Evolutionary conservation across 2,329 filamentous ascomycete species (phyloP), one percentile per base, ranked within the genome.

Genomic region (Thielaviopsis cerberus): DNA sequence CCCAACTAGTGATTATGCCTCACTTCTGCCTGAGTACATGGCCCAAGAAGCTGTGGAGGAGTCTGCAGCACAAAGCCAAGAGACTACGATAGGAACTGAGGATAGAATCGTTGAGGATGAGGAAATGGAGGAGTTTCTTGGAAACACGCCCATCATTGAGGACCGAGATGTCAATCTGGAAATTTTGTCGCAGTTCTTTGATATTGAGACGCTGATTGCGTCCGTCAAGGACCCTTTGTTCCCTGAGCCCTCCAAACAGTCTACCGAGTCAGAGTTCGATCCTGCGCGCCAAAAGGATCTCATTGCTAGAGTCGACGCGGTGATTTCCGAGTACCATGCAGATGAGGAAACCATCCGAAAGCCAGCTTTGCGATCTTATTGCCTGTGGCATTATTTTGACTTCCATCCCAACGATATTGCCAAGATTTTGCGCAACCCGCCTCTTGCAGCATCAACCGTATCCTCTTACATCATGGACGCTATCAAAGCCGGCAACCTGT

Each of bases 381-480:
- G 76, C 62, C 68, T 88, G 22, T 88, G 84, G 84, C 71, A 81
- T 57, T 74, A 80, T 59, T 66, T 73, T 7, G 69, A 72, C 13
- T 69, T 85, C 20, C 62, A 66, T 0, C 71, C 81, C 0, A 64
- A 68, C 0, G 68, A 71, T 0, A 70, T 85, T 17, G 80, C 80
- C 1, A 68, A 65, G 2, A 62, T 85, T 1, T 68, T 85, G n/a
- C 73, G 82, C 1, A 70, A 79, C 10, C 81, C 81, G 15, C 81
- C 83, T 1, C 66, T 87, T 2, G 71, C 76, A 61, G 70, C 68
- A 0, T 67, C 64, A 15, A 85, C 81, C 0, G 79, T 86, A 1
- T 70, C 73, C 1, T 68, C 64, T 0, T 85, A 86, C 63, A 77
- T 88, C 8, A 66, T 84, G 1, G 71, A 77, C 8, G 76, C 76